These are phyloP conservation scores for Acrodontium crateriforme DNA, from an alignment of 2,329 filamentous ascomycete genomes.

Conservation along the genomic window DNA sequence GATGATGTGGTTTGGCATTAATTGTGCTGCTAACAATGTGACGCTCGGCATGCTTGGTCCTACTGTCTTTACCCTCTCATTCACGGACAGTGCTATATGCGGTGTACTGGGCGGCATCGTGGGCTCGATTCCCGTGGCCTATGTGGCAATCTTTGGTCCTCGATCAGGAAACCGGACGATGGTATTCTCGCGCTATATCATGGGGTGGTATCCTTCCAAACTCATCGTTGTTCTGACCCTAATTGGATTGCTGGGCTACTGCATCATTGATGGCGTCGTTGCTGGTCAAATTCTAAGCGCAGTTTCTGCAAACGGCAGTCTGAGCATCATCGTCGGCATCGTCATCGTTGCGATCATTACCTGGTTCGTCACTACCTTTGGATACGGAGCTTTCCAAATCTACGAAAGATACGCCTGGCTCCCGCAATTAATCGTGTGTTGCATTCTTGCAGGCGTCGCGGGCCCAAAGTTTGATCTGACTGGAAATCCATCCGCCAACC, in stretches of 20 bases:
- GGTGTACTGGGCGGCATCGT: slow-evolving; percentile 44
- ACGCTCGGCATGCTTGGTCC: slow-evolving; percentile 51
- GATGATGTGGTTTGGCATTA: slow-evolving; percentile 48
- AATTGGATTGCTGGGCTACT: slow-evolving; percentile 38
- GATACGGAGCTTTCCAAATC: slow-evolving; percentile 52
- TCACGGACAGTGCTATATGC: slow-evolving; percentile 42
- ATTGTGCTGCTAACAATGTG: slow-evolving; percentile 49
- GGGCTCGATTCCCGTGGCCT: slow-evolving; percentile 42
- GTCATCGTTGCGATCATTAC: slow-evolving; percentile 49
- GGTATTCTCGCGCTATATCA: slow-evolving; percentile 46
- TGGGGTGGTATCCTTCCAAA: slow-evolving; percentile 54
- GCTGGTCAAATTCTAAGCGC: slow-evolving; percentile 56
- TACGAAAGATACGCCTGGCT: slow-evolving; percentile 57
- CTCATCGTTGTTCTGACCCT: slow-evolving; percentile 49
- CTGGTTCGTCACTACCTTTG: slow-evolving; percentile 52
- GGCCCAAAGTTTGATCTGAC: slow-evolving; percentile 44
- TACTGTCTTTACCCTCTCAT: slow-evolving; percentile 43
- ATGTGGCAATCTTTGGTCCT: slow-evolving; percentile 49
- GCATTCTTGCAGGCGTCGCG: slow-evolving; percentile 48
- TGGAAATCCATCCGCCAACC: slow-evolving; percentile 36
- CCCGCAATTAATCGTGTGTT: slow-evolving; percentile 46
- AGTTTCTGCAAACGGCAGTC: slow-evolving; percentile 42
- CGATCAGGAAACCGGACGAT: slow-evolving; percentile 48
- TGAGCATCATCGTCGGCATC: slow-evolving; percentile 54
- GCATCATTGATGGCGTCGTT: slow-evolving; percentile 41